Evolutionary conservation across 345 rosid species (phyloP).

Genomic region (Nephelium lappaceum): DNA sequence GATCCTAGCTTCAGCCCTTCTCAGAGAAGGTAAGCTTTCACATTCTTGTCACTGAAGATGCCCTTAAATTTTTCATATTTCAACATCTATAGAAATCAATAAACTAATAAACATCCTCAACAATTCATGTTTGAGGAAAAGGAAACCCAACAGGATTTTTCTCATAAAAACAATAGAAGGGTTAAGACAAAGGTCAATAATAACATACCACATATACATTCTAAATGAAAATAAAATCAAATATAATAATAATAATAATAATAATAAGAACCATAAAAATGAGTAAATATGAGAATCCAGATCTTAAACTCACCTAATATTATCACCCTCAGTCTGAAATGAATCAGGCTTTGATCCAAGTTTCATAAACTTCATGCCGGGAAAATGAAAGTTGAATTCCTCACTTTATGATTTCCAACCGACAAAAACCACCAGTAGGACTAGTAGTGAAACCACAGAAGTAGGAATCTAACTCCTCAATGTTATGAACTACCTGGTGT

Average conservation of each 20-base stretch:
- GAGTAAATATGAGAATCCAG: conserved; percentile 8
- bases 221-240: not conserved
- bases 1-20: not conserved
- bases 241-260: not conserved
- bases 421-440: conserved; percentile 10
- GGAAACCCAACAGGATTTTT: conserved; percentile 5
- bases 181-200: not conserved
- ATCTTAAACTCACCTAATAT: conserved; percentile 54
- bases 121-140: not conserved
- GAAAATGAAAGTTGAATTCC: conserved; percentile 20
- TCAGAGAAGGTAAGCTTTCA: not conserved
- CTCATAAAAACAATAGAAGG: not conserved
- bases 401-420: conserved; percentile 13
- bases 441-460: conserved; percentile 10
- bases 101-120: conserved; percentile 1
- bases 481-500: conserved; percentile 4
- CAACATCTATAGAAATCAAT: not conserved
- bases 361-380: conserved; percentile 85
- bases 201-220: not conserved
- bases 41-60: not conserved
- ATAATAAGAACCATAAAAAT: not conserved
- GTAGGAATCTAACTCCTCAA: conserved; percentile 12
- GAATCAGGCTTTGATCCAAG: conserved; percentile 92
- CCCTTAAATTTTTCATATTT: not conserved
- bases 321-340: conserved; percentile 65